Evolutionary conservation across 176 grass and related monocot genomes (phyloP).

Genomic region (Raddia distichophylla): DNA sequence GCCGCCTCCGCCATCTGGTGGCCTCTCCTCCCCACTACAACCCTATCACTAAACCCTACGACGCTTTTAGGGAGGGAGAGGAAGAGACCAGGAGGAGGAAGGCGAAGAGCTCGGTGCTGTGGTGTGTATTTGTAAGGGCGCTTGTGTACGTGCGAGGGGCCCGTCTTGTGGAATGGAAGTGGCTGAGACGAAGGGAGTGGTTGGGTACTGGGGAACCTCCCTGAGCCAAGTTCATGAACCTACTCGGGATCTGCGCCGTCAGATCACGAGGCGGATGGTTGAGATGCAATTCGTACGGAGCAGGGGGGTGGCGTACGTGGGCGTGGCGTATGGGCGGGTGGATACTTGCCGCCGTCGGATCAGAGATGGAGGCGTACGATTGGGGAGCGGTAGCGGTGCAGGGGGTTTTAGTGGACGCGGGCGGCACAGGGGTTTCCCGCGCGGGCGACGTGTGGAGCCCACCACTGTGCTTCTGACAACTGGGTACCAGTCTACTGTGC

Average conservation of each 20-base stretch:
- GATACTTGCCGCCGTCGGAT: neutral
- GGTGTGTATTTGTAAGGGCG: conserved; percentile 7
- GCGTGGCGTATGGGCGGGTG: neutral
- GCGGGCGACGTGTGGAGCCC: neutral
- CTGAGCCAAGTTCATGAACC: neutral
- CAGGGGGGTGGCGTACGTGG: accelerated
- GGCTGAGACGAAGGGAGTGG: neutral
- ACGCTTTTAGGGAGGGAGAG: neutral
- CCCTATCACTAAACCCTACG: conserved; percentile 39
- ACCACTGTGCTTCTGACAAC: conserved; percentile 30
- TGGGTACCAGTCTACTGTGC: neutral
- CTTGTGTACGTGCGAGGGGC: neutral
- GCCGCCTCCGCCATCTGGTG: conserved; percentile 25
- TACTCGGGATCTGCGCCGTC: accelerated
- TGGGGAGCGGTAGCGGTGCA: neutral
- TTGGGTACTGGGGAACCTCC: neutral
- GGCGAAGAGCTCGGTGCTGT: neutral
- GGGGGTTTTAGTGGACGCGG: conserved; percentile 16
- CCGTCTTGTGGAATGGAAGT: neutral
- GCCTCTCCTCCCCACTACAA: neutral
- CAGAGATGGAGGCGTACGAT: neutral
- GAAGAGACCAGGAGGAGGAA: neutral
- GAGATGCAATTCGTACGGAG: neutral
- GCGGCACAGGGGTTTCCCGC: conserved; percentile 30
- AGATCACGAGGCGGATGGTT: neutral